A percentile compares a stretch with the other conserved stretches of the same genome.
Conservation (phyloP, 805 yeast species). For the Candida insectalens region DNA sequence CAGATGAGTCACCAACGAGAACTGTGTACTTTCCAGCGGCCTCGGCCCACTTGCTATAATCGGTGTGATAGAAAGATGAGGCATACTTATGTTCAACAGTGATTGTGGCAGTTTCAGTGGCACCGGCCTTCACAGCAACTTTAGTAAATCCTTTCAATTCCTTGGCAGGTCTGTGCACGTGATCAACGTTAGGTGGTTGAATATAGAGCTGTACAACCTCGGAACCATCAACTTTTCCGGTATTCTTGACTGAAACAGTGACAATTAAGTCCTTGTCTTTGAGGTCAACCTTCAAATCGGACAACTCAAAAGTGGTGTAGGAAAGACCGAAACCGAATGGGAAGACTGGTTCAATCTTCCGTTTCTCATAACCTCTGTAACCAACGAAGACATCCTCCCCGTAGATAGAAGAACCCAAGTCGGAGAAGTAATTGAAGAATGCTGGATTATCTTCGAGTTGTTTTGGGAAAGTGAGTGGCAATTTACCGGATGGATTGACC, state of each 20-base stretch:
- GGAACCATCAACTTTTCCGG: slow-evolving; percentile 33
- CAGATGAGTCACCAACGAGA: slow-evolving; percentile 29
- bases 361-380: slow-evolving; percentile 49
- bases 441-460: slow-evolving; percentile 47
- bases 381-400: slow-evolving; percentile 64
- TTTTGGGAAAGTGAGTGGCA: slow-evolving; percentile 46
- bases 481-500: slow-evolving; percentile 50
- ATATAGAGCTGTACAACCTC: slow-evolving; percentile 51
- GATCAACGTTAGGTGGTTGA: slow-evolving; percentile 19
- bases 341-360: slow-evolving; percentile 36
- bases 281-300: slow-evolving; percentile 27
- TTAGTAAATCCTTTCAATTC: slow-evolving; percentile 53
- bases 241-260: slow-evolving; percentile 34
- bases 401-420: slow-evolving; percentile 44
- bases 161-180: slow-evolving; percentile 40
- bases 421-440: slow-evolving; percentile 38
- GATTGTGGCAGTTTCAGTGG: slow-evolving; percentile 27
- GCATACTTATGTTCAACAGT: slow-evolving; percentile 37
- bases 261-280: slow-evolving; percentile 15
- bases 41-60: slow-evolving; percentile 37
- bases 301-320: slow-evolving; percentile 39
- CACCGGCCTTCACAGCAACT: slow-evolving; percentile 35
- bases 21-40: slow-evolving; percentile 42
- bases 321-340: slow-evolving; percentile 61
- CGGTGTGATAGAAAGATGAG: slow-evolving; percentile 44